Conservation (phyloP, 2,329 filamentous ascomycete species). For the Colletotrichum sp. region DNA sequence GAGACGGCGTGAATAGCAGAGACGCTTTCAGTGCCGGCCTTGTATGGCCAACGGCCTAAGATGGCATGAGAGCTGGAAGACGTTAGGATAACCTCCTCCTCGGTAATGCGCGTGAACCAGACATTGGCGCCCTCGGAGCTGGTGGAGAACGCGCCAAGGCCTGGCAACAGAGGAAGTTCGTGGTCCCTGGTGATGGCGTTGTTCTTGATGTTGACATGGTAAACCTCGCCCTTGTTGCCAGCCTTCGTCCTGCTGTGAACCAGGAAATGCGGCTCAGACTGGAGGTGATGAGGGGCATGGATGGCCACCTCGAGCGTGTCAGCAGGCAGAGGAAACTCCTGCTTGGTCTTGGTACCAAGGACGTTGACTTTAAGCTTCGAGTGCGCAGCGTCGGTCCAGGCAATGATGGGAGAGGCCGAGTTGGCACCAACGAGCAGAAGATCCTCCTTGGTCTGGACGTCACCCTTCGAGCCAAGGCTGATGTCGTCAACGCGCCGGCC, state of each 20-base stretch:
- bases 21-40: constrained; percentile 44
- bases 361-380: constrained; percentile 75
- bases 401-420: constrained; percentile 75
- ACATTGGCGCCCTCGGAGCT: constrained; percentile 82
- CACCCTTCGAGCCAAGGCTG: constrained; percentile 74
- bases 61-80: constrained; percentile 80
- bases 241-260: constrained; percentile 77
- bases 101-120: constrained; percentile 85
- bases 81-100: constrained; percentile 74
- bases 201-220: constrained; percentile 77
- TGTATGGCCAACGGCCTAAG: constrained; percentile 75
- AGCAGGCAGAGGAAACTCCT: constrained; percentile 56
- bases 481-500: constrained; percentile 77
- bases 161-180: constrained; percentile 73
- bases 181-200: constrained; percentile 78
- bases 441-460: constrained; percentile 68
- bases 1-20: constrained; percentile 73
- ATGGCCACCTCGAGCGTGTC: constrained; percentile 62
- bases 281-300: constrained; percentile 75
- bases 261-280: constrained; percentile 81
- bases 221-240: constrained; percentile 84
- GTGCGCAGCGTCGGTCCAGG: constrained; percentile 71
- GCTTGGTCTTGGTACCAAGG: constrained; percentile 63
- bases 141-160: constrained; percentile 77
- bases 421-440: constrained; percentile 80